Evolutionary conservation across 192 early-diverging fungal species (phyloP), one percentile per base, ranked within the genome.

Genomic region (Backusella morwellensis): DNA sequence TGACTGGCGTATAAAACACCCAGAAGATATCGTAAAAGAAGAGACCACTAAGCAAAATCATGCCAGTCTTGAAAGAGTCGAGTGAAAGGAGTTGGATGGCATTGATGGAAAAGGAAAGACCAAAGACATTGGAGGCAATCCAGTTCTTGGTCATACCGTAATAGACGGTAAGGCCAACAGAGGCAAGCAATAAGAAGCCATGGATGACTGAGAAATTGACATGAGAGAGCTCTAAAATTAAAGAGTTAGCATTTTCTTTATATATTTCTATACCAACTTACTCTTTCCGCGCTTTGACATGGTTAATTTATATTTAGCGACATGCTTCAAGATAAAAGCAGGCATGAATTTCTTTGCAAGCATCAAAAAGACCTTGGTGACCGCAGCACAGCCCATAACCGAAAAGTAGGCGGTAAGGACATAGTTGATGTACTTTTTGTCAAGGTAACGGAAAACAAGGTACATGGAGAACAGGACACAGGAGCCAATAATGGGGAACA

Each of bases 21-120:
- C 97, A 99, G 78, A 98, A 99, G 70, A 99, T 91, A 83, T 99
- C 97, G 80, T 99, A 99, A 26, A 97, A 81, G 85, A 99, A 99
- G 40, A 99, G 84, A 26, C 94, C 97, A 32, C 89, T 83, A 23
- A 99, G 88, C 67, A 99, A 88, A 35, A 96, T 94, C 86, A 97
- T 96, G 21, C 97, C 97, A 3, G 96, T 98, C 82, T 92, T 93
- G 90, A 98, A 98, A 9, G 96, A 97, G 81, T 98, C 96, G 29
- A 99, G 86, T 1, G 94, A 92, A 40, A 99, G 85, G 26, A 99
- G 85, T 73, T 92, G 88, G 74, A 98, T 92, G 19, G 95, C 93
- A 66, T 94, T 93, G 52, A 93, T 84, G 17, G 97, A 91, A 77
- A 98, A 95, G 70, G 95, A 90, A 72, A 96, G 85, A 5, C 95